Base-by-base conservation (phyloP, 2,329 filamentous ascomycete species). In the Fusarium mexicanum region DNA sequence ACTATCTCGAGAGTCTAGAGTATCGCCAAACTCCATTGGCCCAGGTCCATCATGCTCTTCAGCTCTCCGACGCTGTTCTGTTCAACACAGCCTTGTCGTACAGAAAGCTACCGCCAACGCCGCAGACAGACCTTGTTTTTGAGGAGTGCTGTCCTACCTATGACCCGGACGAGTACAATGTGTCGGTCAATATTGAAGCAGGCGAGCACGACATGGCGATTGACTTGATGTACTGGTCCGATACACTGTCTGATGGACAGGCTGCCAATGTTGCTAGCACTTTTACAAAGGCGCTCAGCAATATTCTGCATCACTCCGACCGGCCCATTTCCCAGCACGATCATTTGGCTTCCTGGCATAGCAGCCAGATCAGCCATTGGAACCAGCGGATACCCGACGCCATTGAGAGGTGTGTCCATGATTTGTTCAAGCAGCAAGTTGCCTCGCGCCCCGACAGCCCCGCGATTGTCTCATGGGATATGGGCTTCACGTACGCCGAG, bases 71-170 rank as follows among this genome's bases (percentile, higher is more conserved):
- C 24, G 48, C 63, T 12, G 64, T 69, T 26, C 43, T 78, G 6
- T 78, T 78, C 73, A 78, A 78, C 35, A 78, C 76, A 6, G 76
- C 76, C 0, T 18, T 78, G 17, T 78, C 76, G 1, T 78, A 77
- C 47, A 65, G 76, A 66, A 75, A 76, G 48, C 55, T 77, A 26
- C 75, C 72, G 16, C 67, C 75, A 4, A 1, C 37, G 1, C 18
- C 31, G 1, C 12, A 69, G 37, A 63, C 71, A 2, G 64, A 78
- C 10, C 24, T 78, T 14, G 20, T 69, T 1, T 78, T 78, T 29
- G 74, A 78, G 33, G 76, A 78, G 14, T 64, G 72, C 4, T 69
- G 76, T 1, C 76, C 76, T 11, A 78, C 76, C 0, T 76, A 76
- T 22, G 74, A 76, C 9, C 74, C 74, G 5, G 74, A 76, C 4